phyloP scores from a whole-genome alignment of 2,329 filamentous ascomycete genomes.

The Plectosphaerella cucumerina region DNA sequence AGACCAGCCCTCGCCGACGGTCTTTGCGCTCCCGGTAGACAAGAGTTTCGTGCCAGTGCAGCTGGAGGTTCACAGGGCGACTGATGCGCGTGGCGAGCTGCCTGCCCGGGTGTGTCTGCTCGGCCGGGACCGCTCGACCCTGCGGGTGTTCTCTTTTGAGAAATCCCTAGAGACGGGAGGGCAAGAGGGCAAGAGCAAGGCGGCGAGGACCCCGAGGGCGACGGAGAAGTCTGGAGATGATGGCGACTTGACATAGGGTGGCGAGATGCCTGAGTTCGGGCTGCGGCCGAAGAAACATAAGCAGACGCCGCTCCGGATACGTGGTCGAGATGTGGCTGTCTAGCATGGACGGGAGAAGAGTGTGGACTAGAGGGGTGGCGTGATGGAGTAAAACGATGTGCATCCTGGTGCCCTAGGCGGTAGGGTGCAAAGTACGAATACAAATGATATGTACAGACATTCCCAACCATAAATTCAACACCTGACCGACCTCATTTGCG shows the following conservation, averaged over 20 bases:
- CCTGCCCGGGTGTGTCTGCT: constrained; percentile 48
- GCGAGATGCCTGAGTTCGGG: too few relatives aligned
- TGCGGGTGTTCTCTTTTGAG: constrained; percentile 41
- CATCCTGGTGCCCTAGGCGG: too few relatives aligned
- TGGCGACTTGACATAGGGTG: too few relatives aligned
- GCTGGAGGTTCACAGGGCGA: constrained; percentile 48
- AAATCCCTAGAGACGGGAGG: neutral
- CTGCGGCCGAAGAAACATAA: too few relatives aligned
- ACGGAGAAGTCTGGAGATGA: too few relatives aligned
- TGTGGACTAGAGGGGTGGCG: too few relatives aligned
- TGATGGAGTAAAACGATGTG: too few relatives aligned
- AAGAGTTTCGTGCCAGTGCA: constrained; percentile 34
- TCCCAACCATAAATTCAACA: neutral
- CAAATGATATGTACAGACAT: neutral
- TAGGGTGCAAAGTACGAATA: neutral
- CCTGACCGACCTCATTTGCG: constrained; percentile 30
- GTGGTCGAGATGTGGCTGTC: too few relatives aligned
- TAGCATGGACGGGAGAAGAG: too few relatives aligned
- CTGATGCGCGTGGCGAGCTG: constrained; percentile 38
- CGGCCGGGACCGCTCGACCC: constrained; percentile 40
- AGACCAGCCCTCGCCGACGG: neutral
- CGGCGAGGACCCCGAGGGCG: neutral
- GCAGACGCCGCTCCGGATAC: too few relatives aligned
- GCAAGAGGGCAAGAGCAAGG: neutral
- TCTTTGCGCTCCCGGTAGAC: constrained; percentile 14